These are phyloP conservation scores for Corniculantispora saksenae DNA, from an alignment of 2,329 filamentous ascomycete genomes.

Conservation along the genomic window DNA sequence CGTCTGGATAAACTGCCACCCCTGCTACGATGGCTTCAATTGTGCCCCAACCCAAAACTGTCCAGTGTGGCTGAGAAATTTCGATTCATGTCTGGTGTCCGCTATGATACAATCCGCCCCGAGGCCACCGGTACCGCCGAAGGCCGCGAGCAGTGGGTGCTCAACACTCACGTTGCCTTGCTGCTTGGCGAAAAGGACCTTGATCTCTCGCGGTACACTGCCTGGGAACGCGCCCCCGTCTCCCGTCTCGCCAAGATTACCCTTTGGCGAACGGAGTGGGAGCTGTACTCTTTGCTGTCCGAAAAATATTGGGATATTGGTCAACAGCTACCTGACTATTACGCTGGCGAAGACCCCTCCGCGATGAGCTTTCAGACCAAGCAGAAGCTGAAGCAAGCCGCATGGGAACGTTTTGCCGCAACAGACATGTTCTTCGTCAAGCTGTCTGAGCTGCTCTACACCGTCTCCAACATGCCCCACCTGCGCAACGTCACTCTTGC, in stretches of 20 bases:
- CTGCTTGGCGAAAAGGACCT: conserved; percentile 67
- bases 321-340: conserved; percentile 53
- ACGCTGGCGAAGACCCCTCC: conserved; percentile 47
- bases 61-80: conserved; percentile 55
- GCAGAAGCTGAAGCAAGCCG: conserved; percentile 49
- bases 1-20: conserved; percentile 60
- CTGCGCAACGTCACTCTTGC: conserved; percentile 56
- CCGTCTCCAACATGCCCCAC: conserved; percentile 59
- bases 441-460: conserved; percentile 63
- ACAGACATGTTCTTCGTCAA: conserved; percentile 65
- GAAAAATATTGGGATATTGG: conserved; percentile 54
- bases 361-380: conserved; percentile 44
- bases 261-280: conserved; percentile 61
- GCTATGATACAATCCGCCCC: conserved; percentile 63
- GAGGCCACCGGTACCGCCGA: conserved; percentile 52
- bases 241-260: conserved; percentile 56
- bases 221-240: conserved; percentile 58
- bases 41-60: conserved; percentile 51
- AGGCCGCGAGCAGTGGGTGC: conserved; percentile 66
- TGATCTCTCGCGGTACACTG: conserved; percentile 58
- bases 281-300: conserved; percentile 56
- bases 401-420: conserved; percentile 54
- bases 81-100: conserved; percentile 58
- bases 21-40: conserved; percentile 62
- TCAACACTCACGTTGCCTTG: conserved; percentile 65